These are phyloP conservation scores for Venturia carpophila DNA, from an alignment of 2,329 filamentous ascomycete species.

Conservation along the genomic window DNA sequence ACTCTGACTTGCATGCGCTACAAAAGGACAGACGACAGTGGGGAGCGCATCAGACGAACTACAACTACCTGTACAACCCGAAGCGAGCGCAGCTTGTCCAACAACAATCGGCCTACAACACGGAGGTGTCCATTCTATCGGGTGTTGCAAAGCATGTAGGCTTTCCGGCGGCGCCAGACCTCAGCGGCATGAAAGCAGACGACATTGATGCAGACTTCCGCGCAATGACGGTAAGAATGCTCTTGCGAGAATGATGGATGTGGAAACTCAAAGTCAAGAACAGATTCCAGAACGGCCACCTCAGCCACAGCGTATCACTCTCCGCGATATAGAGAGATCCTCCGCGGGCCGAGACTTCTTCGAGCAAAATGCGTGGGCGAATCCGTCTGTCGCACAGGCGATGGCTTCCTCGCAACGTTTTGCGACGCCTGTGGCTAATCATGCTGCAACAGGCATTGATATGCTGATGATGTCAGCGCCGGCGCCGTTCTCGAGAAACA, in stretches of 20 bases:
- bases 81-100: constrained; percentile 68
- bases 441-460: constrained; percentile 22
- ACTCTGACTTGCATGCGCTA: constrained; percentile 86
- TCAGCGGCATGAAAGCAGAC: constrained; percentile 60
- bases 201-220: constrained; percentile 83
- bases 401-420: constrained; percentile 30
- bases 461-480: constrained; percentile 19
- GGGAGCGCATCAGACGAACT: constrained; percentile 73
- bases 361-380: constrained; percentile 86
- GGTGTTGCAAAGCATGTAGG: constrained; percentile 92
- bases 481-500: not conserved
- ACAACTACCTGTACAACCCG: constrained; percentile 70
- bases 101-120: constrained; percentile 87
- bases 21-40: constrained; percentile 77
- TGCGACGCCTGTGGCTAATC: constrained; percentile 23
- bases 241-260: not conserved
- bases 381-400: constrained; percentile 53
- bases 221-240: constrained; percentile 64
- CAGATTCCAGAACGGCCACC: constrained; percentile 15
- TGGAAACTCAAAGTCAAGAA: not conserved
- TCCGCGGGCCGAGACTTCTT: constrained; percentile 36
- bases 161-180: constrained; percentile 87
- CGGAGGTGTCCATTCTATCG: constrained; percentile 83
- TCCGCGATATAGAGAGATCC: constrained; percentile 33
- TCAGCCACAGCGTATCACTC: constrained; percentile 14